phyloP scores from a whole-genome alignment of 2,329 filamentous ascomycete species.

The Nannizziopsis barbatae region DNA sequence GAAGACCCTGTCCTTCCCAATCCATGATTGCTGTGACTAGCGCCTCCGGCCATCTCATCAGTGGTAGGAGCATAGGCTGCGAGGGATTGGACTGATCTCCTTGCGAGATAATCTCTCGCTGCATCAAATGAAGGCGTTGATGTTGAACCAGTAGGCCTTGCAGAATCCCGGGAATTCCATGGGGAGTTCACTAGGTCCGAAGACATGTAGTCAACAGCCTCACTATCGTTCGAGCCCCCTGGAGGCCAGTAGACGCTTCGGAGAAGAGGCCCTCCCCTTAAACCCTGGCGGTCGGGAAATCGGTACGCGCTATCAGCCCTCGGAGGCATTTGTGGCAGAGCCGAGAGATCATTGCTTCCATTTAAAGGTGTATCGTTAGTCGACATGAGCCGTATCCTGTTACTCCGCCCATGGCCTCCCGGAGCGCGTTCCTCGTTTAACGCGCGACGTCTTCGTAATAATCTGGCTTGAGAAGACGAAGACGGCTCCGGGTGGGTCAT shows the following conservation, averaged over 20 bases:
- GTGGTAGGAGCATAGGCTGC: no score
- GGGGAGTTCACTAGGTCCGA: constrained; percentile 22
- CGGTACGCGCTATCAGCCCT: constrained; percentile 27
- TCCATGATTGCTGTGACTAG: constrained; percentile 17
- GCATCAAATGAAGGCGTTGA: constrained; percentile 16
- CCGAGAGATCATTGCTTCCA: no score
- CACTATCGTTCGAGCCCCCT: constrained; percentile 19
- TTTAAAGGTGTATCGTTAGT: no score
- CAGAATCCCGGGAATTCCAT: constrained; percentile 20
- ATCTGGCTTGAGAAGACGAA: constrained; percentile 40
- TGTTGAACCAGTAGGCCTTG: neutral
- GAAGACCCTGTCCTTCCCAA: constrained; percentile 13
- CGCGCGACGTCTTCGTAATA: constrained; percentile 35
- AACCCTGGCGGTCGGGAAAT: constrained; percentile 29
- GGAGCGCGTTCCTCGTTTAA: constrained; percentile 15
- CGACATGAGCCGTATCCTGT: constrained; percentile 1
- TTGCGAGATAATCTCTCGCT: constrained; percentile 18
- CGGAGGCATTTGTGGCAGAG: neutral
- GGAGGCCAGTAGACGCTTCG: no score
- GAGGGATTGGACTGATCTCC: neutral
- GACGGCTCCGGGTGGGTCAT: constrained; percentile 37
- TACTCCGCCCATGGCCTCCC: constrained; percentile 1
- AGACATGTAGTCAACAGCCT: constrained; percentile 18
- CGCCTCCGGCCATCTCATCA: constrained; percentile 1
- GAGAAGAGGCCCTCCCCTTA: neutral